phyloP scores from a whole-genome alignment of 2,329 filamentous ascomycete species.

The Paramyrothecium roridum region DNA sequence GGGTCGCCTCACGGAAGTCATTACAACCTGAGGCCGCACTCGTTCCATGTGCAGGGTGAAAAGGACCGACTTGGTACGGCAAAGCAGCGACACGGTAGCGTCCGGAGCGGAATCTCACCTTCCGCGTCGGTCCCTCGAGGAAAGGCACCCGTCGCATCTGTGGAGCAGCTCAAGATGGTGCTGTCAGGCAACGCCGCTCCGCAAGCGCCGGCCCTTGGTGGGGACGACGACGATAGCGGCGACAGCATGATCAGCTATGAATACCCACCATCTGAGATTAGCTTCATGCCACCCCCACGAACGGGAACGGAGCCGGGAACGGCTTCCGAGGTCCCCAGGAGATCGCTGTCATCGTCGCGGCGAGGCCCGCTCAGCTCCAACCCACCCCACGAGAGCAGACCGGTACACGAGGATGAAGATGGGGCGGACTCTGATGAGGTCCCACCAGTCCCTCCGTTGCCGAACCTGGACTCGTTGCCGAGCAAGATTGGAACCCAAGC shows the following conservation, averaged over 20 bases:
- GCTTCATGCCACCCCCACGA: constrained; percentile 45
- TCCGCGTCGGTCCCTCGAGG: constrained; percentile 39
- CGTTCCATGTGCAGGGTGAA: constrained; percentile 34
- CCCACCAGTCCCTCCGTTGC: constrained; percentile 56
- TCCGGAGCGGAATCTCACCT: constrained; percentile 49
- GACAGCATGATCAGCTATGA: constrained; percentile 74
- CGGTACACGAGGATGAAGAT: constrained; percentile 23
- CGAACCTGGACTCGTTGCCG: constrained; percentile 29
- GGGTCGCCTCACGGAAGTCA: constrained; percentile 48
- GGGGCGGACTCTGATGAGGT: constrained; percentile 34
- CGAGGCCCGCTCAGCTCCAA: constrained; percentile 43
- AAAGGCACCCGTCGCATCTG: constrained; percentile 50
- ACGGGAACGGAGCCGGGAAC: constrained; percentile 23
- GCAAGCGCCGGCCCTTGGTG: constrained; percentile 31
- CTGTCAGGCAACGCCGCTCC: constrained; percentile 47
- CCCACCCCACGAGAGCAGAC: constrained; percentile 27
- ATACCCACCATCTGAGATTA: constrained; percentile 63
- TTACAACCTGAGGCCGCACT: constrained; percentile 47
- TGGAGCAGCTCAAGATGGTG: constrained; percentile 62
- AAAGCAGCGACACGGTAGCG: constrained; percentile 51
- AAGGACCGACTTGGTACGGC: constrained; percentile 26
- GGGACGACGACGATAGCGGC: constrained; percentile 49
- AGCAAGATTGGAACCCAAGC: constrained; percentile 22
- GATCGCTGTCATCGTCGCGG: constrained; percentile 31
- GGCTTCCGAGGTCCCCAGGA: constrained; percentile 23